phyloP scores from a whole-genome alignment of 805 yeast species.

The Blastobotrys mokoenaii region DNA sequence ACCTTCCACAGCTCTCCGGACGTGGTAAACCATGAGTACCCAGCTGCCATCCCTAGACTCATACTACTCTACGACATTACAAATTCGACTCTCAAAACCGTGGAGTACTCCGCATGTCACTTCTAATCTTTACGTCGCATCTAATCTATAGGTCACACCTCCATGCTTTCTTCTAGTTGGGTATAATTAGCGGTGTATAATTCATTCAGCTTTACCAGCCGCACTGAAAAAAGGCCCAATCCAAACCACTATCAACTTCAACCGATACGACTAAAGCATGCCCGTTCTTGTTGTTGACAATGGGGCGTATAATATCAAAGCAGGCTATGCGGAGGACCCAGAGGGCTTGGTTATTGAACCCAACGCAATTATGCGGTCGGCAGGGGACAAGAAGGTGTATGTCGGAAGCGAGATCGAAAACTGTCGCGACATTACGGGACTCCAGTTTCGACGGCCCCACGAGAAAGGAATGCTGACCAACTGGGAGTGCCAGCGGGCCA shows the following conservation, averaged over 20 bases:
- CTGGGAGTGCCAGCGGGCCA: slow-evolving; percentile 82
- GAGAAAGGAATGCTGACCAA: slow-evolving; percentile 83
- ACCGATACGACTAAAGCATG: background rate
- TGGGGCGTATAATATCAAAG: slow-evolving; percentile 78
- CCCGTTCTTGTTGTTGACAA: slow-evolving; percentile 63
- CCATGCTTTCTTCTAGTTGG: too few relatives aligned
- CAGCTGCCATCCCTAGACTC: too few relatives aligned
- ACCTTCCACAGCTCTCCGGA: too few relatives aligned
- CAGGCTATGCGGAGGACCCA: slow-evolving; percentile 37
- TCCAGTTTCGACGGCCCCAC: slow-evolving; percentile 69
- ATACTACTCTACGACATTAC: too few relatives aligned
- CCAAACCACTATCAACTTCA: background rate
- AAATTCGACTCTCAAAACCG: too few relatives aligned
- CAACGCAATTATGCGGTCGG: slow-evolving; percentile 57
- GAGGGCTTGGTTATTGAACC: slow-evolving; percentile 30
- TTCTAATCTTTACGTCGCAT: too few relatives aligned
- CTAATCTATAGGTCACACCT: too few relatives aligned
- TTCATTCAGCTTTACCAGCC: background rate
- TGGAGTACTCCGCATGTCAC: too few relatives aligned
- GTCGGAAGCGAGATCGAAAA: slow-evolving; percentile 58
- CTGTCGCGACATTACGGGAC: slow-evolving; percentile 66
- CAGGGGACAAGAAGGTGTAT: slow-evolving; percentile 65
- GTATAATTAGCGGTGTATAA: too few relatives aligned
- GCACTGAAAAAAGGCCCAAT: too few relatives aligned
- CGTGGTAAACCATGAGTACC: too few relatives aligned